These are phyloP conservation scores for Chondrostereum purpureum DNA, from an alignment of 1,284 basidiomycete species.

Conservation along the genomic window DNA sequence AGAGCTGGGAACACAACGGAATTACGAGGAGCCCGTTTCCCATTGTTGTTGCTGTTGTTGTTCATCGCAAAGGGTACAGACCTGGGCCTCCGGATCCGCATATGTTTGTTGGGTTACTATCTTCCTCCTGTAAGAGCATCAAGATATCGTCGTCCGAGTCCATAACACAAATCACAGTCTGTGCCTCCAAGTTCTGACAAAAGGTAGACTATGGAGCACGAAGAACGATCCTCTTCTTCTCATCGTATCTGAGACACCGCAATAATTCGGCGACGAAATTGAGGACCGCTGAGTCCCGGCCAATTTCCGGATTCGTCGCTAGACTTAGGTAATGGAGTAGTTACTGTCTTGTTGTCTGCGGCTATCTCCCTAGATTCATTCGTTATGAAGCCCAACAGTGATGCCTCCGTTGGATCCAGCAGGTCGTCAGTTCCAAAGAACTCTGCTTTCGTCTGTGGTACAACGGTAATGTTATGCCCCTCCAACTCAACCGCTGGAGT, in stretches of 20 bases:
- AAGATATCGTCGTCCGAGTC: slow-evolving; percentile 15
- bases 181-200: slow-evolving; percentile 13
- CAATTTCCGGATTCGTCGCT: slow-evolving; percentile 14
- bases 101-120: slow-evolving; percentile 14
- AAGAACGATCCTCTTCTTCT: slow-evolving; percentile 15
- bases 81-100: slow-evolving; percentile 12
- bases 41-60: slow-evolving; percentile 21
- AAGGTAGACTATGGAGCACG: slow-evolving; percentile 12
- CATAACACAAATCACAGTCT: slow-evolving; percentile 17
- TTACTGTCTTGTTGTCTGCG: slow-evolving; percentile 13
- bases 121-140: slow-evolving; percentile 20
- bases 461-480: slow-evolving; percentile 22
- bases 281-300: slow-evolving; percentile 17
- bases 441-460: slow-evolving; percentile 10
- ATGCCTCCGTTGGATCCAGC: slow-evolving; percentile 12
- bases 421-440: slow-evolving; percentile 12
- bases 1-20: slow-evolving; percentile 10
- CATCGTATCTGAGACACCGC: slow-evolving; percentile 11
- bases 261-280: slow-evolving; percentile 15
- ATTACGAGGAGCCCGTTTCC: slow-evolving; percentile 4
- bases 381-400: slow-evolving; percentile 10
- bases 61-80: slow-evolving; percentile 11
- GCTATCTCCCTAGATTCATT: slow-evolving; percentile 12
- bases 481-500: slow-evolving; percentile 18
- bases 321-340: slow-evolving; percentile 16